Evolutionary conservation across 345 rosid genomes (phyloP).

Genomic region (Gossypium arboreum): DNA sequence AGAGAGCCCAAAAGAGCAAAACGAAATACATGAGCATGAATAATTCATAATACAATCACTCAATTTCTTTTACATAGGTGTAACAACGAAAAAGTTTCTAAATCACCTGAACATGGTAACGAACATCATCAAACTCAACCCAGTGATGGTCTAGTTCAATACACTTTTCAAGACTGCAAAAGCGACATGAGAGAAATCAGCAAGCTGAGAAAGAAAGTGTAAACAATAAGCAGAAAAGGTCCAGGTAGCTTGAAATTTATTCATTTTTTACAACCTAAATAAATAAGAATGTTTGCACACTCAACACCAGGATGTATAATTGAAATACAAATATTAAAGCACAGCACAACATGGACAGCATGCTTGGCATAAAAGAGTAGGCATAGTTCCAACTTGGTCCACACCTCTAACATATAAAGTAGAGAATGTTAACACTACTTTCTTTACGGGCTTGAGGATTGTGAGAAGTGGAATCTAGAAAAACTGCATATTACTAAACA

Average conservation of each 20-base stretch:
- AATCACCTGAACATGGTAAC: constrained; percentile 88
- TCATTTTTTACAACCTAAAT: neutral
- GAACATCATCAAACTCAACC: constrained; percentile 93
- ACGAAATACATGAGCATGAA: neutral
- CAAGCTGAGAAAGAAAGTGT: neutral
- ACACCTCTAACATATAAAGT: neutral
- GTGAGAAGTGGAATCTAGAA: neutral
- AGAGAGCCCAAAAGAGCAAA: neutral
- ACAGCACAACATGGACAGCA: neutral
- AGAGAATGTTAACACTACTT: neutral
- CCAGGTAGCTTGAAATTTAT: neutral
- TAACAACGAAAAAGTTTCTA: neutral
- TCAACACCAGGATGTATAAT: neutral
- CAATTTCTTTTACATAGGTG: neutral
- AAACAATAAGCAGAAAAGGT: neutral
- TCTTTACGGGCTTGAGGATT: neutral
- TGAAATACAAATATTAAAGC: neutral
- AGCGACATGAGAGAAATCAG: constrained; percentile 10
- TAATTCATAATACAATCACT: neutral
- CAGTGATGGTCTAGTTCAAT: constrained; percentile 87
- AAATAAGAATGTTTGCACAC: neutral
- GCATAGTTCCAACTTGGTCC: neutral
- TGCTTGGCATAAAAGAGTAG: neutral
- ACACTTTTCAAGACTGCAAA: constrained; percentile 76
- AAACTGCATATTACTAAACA: neutral